These are phyloP conservation scores for Mycena rosella DNA, from an alignment of 768 basidiomycete genomes.

Conservation along the genomic window DNA sequence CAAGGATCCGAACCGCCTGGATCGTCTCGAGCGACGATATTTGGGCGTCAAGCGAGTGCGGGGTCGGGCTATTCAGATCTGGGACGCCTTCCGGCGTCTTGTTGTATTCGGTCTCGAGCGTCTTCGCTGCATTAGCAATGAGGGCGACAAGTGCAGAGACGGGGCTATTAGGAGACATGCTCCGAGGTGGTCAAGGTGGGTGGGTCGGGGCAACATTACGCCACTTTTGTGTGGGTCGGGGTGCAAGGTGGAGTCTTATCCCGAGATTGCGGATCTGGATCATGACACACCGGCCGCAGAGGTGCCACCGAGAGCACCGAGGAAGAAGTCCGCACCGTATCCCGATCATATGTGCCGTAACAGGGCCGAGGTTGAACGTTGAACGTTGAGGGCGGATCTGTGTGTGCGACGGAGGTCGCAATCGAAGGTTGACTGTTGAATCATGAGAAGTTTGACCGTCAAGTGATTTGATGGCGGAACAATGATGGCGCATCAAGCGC, in stretches of 20 bases:
- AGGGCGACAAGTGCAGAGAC: constrained; percentile 28
- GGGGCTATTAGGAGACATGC: not conserved
- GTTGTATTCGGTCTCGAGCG: constrained; percentile 40
- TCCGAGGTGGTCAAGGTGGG: not conserved
- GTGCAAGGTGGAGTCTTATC: not conserved
- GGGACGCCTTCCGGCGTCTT: constrained; percentile 42
- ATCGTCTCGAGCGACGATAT: constrained; percentile 35
- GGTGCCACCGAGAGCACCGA: not conserved
- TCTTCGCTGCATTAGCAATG: constrained; percentile 40
- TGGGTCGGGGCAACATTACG: not conserved
- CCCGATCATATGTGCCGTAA: too few relatives aligned
- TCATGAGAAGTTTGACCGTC: too few relatives aligned
- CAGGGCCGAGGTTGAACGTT: too few relatives aligned
- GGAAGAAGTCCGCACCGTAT: not conserved
- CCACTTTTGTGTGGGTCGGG: not conserved
- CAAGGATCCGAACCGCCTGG: constrained; percentile 41
- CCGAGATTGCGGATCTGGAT: not conserved
- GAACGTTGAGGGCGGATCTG: too few relatives aligned
- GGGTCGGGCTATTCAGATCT: constrained; percentile 38
- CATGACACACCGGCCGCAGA: too few relatives aligned
- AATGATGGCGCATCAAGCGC: not conserved
- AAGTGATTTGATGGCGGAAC: not conserved
- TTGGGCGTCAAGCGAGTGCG: constrained; percentile 38
- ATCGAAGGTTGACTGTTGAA: too few relatives aligned
- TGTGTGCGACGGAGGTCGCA: too few relatives aligned